Percentiles rank a stretch among this genome's conserved stretches.
Evolutionary conservation across 352 stramenopile species (phyloP).

Genomic region (Globisporangium spinosum): DNA sequence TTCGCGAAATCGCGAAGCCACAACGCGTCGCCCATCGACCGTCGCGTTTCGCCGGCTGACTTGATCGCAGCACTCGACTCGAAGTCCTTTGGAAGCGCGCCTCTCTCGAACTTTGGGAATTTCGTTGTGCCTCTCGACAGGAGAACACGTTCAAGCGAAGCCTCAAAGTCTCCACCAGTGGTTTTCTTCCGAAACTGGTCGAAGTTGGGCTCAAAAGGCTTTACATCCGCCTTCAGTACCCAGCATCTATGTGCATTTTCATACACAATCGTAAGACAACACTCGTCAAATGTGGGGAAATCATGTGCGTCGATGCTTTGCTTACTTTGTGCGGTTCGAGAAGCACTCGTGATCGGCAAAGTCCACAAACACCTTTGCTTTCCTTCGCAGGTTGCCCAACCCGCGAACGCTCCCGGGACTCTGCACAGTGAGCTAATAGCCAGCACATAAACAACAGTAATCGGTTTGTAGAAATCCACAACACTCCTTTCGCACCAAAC

Average conservation of each 20-base stretch:
- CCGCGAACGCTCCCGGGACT: conserved; percentile 36
- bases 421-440: conserved; percentile 50
- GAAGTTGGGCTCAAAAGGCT: conserved; percentile 31
- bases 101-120: conserved; percentile 41
- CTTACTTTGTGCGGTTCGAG: conserved; percentile 19
- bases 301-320: conserved; percentile 12
- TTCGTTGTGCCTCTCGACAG: conserved; percentile 33
- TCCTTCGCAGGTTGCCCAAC: conserved; percentile 25
- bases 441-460: neutral
- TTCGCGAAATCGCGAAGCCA: conserved; percentile 37
- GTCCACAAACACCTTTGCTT: conserved; percentile 43
- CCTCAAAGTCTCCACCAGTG: conserved; percentile 39
- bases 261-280: neutral
- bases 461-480: neutral
- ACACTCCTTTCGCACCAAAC: neutral
- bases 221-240: conserved; percentile 31
- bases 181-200: conserved; percentile 21
- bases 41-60: conserved; percentile 27
- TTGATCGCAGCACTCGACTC: conserved; percentile 20
- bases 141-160: conserved; percentile 26
- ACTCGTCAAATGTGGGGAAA: conserved; percentile 8
- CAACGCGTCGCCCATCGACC: conserved; percentile 24
- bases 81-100: conserved; percentile 25
- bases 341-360: conserved; percentile 41
- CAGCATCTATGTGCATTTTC: conserved; percentile 33